phyloP scores from a whole-genome alignment of 371 early-diverging fungal species.

The Capillidium rhysosporum region DNA sequence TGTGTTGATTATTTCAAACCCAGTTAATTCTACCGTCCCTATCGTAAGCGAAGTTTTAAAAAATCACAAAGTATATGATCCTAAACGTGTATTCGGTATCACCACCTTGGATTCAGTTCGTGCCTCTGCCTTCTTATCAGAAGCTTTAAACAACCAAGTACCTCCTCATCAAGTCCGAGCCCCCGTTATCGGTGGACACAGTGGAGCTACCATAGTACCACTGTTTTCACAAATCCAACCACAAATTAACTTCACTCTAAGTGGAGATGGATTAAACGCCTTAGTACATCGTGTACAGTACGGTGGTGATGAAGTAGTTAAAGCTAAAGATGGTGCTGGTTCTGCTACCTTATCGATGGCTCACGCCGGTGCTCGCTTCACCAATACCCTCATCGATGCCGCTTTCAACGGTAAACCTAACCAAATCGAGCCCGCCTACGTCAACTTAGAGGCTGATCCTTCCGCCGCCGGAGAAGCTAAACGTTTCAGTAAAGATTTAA shows the following conservation, averaged over 20 bases:
- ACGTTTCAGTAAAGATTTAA: constrained; percentile 17
- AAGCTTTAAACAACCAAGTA: constrained; percentile 14
- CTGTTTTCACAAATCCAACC: constrained; percentile 39
- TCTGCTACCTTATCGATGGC: constrained; percentile 85
- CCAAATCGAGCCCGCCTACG: constrained; percentile 57
- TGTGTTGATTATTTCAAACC: constrained; percentile 70
- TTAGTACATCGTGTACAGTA: constrained; percentile 77
- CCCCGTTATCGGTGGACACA: constrained; percentile 83
- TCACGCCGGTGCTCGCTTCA: constrained; percentile 74
- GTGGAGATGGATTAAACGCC: constrained; percentile 42
- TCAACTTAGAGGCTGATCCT: constrained; percentile 31
- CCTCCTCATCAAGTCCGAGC: constrained; percentile 30
- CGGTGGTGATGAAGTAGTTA: constrained; percentile 90
- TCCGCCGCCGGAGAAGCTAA: constrained; percentile 12
- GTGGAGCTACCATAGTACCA: constrained; percentile 76
- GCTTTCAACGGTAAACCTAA: constrained; percentile 32
- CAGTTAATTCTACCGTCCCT: constrained; percentile 83
- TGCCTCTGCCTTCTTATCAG: constrained; percentile 61
- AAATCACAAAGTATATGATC: constrained; percentile 53
- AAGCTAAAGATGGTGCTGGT: constrained; percentile 71
- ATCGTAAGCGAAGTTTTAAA: constrained; percentile 71
- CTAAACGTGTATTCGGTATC: constrained; percentile 67
- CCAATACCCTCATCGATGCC: constrained; percentile 46
- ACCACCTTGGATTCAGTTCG: constrained; percentile 79
- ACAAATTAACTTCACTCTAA: constrained; percentile 19